These are phyloP conservation scores for Crithidia acanthocephali DNA, from an alignment of 208 protist genomes.

Conservation along the genomic window DNA sequence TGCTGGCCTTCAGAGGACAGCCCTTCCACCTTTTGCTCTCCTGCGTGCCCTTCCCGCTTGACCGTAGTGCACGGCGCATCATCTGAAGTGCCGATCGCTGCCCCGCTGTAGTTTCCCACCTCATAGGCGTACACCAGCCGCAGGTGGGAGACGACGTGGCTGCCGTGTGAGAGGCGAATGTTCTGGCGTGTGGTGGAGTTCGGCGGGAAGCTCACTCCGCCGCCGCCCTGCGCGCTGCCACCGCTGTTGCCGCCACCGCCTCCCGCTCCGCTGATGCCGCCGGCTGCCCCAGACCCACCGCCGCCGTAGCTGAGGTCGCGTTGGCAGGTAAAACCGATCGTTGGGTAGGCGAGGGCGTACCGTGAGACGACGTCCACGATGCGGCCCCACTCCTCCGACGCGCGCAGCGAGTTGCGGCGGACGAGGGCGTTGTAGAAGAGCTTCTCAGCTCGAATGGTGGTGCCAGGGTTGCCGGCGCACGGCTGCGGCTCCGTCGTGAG, in stretches of 20 bases:
- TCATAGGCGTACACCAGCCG: constrained; percentile 60
- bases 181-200: constrained; percentile 72
- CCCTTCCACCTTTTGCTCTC: background rate
- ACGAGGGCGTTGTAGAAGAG: constrained; percentile 91
- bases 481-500: constrained; percentile 87
- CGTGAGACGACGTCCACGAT: constrained; percentile 92
- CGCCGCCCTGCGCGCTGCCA: constrained; percentile 7
- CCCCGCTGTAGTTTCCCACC: background rate
- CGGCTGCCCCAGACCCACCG: background rate
- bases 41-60: background rate
- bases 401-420: constrained; percentile 76
- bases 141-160: constrained; percentile 54
- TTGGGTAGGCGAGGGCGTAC: constrained; percentile 87
- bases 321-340: constrained; percentile 74
- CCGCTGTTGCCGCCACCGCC: background rate
- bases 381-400: constrained; percentile 93
- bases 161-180: constrained; percentile 71
- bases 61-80: background rate
- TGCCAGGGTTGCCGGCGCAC: constrained; percentile 85
- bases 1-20: background rate
- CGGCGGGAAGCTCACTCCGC: constrained; percentile 59
- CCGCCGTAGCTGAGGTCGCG: constrained; percentile 35
- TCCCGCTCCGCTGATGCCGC: constrained; percentile 11
- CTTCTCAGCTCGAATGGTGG: constrained; percentile 84
- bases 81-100: background rate